Evolutionary conservation across 352 stramenopile genomes (phyloP).

Genomic region (Phytophthora sp.): DNA sequence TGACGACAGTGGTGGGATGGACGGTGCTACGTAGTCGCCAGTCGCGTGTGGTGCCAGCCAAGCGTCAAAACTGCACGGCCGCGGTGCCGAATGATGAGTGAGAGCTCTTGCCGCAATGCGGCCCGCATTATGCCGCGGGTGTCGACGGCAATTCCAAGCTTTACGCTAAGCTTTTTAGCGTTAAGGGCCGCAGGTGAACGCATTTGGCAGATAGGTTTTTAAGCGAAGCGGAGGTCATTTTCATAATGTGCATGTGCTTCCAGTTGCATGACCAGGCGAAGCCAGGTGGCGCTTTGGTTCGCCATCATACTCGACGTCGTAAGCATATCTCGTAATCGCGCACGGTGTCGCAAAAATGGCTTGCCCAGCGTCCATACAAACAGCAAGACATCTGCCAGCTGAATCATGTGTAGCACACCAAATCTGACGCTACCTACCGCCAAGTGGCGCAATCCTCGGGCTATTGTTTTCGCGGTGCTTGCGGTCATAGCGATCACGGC

Average conservation of each 20-base stretch:
- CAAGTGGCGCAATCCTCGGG: conserved; percentile 37
- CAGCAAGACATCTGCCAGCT: conserved; percentile 8
- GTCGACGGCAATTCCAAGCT: not conserved
- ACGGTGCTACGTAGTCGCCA: conserved; percentile 30
- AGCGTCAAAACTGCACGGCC: conserved; percentile 20
- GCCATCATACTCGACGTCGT: conserved; percentile 28
- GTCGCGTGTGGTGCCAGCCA: conserved; percentile 18
- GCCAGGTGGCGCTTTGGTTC: not conserved
- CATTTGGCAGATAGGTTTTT: too few relatives aligned
- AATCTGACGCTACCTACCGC: too few relatives aligned
- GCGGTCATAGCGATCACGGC: conserved; percentile 15
- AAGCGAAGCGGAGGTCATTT: too few relatives aligned
- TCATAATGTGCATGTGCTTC: too few relatives aligned
- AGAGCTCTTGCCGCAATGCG: not conserved
- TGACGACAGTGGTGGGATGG: conserved; percentile 27
- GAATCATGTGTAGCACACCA: conserved; percentile 4
- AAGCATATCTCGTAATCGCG: conserved; percentile 29
- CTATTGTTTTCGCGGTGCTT: conserved; percentile 40
- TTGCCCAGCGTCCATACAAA: conserved; percentile 26
- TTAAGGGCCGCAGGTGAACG: too few relatives aligned
- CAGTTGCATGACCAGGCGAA: not conserved
- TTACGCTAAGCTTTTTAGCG: too few relatives aligned
- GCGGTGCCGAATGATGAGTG: conserved; percentile 25
- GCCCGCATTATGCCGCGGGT: not conserved
- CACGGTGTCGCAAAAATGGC: conserved; percentile 29